Evolutionary conservation across 2,329 filamentous ascomycete species (phyloP), one percentile per base, ranked within the genome.

Genomic region (Cordyceps fumosorosea): DNA sequence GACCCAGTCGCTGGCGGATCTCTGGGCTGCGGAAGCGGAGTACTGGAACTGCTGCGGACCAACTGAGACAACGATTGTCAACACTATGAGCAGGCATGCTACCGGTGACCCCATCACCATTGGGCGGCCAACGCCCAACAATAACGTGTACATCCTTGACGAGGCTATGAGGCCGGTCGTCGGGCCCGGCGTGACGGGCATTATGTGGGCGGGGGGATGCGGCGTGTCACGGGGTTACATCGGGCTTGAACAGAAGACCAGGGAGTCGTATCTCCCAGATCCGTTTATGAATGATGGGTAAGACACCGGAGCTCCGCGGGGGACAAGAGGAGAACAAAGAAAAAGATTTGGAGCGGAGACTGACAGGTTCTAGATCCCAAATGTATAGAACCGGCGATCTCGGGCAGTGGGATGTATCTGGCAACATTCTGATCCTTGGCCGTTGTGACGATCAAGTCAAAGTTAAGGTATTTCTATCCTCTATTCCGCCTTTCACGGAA

Each of bases 351-450:
- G 1, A n/a, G 29, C 16, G 22, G 14, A 37, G 34, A 29, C 58
- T 61, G 20, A 60, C 62, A 54, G 50, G 44, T 16, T 14, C 11
- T 50, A 80, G 77, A 3, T 74, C 72, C 2, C 74, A 74, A 65
- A 85, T 86, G 80, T 86, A 84, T 71, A 83, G 84, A 66, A 86
- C 84, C 1, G 84, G 84, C 7, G 84, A 87, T 65, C 75, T 86
- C 24, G 82, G 80, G 20, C 75, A 76, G 14, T 86, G 83, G 83
- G 75, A 76, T 44, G 68, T 74, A 2, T 78, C 84, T 66, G 83
- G 84, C 12, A 77, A 76, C 29, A 74, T 87, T 44, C 77, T 83
- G 50, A 82, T 81, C 24, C 77, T 84, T 40, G 83, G 84, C 3
- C 78, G 84, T 42, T 76, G 76, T n/a, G 84, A 87, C 66, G 83